Evolutionary conservation across 176 grass and related monocot genomes (phyloP).

Genomic region (Carex cristatella): DNA sequence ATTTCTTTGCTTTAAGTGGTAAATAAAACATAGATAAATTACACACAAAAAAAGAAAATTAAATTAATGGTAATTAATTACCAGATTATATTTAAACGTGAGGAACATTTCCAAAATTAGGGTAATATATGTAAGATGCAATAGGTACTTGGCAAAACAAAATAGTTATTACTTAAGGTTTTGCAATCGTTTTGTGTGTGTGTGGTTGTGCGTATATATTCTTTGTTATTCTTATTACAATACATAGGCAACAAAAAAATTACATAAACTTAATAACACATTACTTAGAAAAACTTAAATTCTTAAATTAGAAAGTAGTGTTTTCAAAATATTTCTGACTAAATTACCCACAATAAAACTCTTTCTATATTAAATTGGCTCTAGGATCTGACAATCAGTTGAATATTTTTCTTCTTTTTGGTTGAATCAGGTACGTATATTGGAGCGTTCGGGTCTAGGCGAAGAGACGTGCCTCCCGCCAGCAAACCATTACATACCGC

Average conservation of each 20-base stretch:
- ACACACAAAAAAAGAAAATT: not conserved
- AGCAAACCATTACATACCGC: conserved; percentile 61
- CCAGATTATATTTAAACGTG: not conserved
- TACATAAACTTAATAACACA: not conserved
- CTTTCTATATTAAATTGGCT: not conserved
- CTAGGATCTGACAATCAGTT: too few species aligned
- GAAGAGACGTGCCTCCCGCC: conserved; percentile 56
- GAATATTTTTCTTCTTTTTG: not conserved
- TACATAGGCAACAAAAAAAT: not conserved
- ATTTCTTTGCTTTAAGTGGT: not conserved
- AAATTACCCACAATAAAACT: not conserved
- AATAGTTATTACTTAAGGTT: not conserved
- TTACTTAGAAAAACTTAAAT: not conserved
- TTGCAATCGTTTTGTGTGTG: not conserved
- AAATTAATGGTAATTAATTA: not conserved
- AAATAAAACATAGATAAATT: not conserved
- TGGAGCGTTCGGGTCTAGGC: conserved; percentile 51
- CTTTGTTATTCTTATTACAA: too few species aligned
- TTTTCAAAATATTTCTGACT: not conserved
- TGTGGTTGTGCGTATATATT: not conserved
- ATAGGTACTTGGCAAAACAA: not conserved
- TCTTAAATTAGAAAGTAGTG: not conserved
- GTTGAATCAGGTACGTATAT: conserved; percentile 30
- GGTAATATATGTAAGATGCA: not conserved
- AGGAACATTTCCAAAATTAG: not conserved